phyloP scores from a whole-genome alignment of 345 rosid genomes.

The Conringia planisiliqua region DNA sequence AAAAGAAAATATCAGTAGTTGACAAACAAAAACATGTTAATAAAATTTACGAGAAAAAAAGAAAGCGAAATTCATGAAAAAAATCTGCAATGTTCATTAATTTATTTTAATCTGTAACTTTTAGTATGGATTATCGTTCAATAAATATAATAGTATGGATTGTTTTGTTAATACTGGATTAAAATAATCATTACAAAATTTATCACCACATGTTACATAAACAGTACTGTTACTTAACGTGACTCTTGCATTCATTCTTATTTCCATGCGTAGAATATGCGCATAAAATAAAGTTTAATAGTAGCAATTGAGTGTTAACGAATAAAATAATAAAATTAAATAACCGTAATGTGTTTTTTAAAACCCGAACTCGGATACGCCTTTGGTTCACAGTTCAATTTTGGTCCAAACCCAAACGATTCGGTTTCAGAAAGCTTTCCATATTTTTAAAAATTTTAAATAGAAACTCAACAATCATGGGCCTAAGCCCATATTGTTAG shows the following conservation, averaged over 20 bases:
- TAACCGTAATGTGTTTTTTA: no score
- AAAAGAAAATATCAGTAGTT: neutral
- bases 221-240: no score
- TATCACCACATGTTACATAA: no score
- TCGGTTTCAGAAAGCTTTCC: neutral
- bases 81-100: neutral
- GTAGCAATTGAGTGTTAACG: no score
- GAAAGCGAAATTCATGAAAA: neutral
- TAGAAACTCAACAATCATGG: neutral
- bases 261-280: neutral
- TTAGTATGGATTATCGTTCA: no score
- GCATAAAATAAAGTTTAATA: no score
- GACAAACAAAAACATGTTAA: neutral
- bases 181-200: neutral
- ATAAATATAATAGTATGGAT: no score
- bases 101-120: no score
- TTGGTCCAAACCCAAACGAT: neutral
- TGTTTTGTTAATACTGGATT: neutral
- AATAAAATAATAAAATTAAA: no score
- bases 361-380: no score
- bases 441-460: neutral
- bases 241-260: no score
- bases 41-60: neutral
- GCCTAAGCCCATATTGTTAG: constrained; percentile 27
- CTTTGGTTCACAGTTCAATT: neutral